Conservation (phyloP, 768 basidiomycete species). For the Xerocomellus intermedius region DNA sequence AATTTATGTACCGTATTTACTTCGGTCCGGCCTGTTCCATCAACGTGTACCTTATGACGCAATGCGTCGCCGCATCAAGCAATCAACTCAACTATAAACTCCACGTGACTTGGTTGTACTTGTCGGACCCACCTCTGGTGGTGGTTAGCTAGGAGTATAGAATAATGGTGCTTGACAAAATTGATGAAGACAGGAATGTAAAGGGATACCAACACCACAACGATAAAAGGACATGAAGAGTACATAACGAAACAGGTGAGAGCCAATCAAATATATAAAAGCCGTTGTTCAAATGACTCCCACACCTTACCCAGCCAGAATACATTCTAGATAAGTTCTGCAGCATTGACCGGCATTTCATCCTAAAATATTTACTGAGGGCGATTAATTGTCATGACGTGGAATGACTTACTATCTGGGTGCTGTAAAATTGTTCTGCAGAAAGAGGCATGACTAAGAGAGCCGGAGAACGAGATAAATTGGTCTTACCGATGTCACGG, state of each 20-base stretch:
- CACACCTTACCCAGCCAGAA: not conserved
- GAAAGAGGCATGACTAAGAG: constrained; percentile 10
- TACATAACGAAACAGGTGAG: constrained; percentile 17
- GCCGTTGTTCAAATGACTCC: constrained; percentile 1
- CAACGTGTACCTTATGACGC: too few relatives aligned
- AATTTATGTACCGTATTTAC: not conserved
- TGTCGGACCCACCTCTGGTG: not conserved
- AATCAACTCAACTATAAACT: not conserved
- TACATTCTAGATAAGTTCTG: constrained; percentile 79
- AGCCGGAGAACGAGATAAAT: not conserved
- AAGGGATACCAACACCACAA: constrained; percentile 7
- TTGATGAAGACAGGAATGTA: constrained; percentile 5
- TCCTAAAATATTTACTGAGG: constrained; percentile 54
- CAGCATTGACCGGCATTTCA: constrained; percentile 99
- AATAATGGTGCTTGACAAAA: constrained; percentile 1
- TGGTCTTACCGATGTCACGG: constrained; percentile 84
- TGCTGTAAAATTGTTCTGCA: constrained; percentile 93
- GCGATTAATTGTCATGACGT: not conserved
- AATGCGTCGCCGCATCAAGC: not conserved
- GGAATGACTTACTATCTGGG: constrained; percentile 69
- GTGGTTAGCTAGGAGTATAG: not conserved
- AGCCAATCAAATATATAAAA: constrained; percentile 3
- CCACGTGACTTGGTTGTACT: not conserved
- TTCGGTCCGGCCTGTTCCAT: not conserved
- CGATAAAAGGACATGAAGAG: constrained; percentile 12